Conservation (phyloP, 441 rosid genomes). For the Iberis amara region DNA sequence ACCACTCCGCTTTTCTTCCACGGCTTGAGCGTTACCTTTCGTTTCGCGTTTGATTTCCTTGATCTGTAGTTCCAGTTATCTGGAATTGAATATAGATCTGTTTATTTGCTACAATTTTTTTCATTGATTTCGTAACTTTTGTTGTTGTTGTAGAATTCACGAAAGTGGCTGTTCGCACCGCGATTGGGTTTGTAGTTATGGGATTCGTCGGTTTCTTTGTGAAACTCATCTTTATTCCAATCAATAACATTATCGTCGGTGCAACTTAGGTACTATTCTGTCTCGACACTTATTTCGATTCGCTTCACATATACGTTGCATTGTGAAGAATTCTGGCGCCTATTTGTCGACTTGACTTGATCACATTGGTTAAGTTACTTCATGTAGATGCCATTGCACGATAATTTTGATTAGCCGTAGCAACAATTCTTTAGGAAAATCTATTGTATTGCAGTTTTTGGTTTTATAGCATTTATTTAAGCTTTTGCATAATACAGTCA, state of each 20-base stretch:
- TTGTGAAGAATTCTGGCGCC: too few relatives aligned
- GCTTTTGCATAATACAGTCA: too few relatives aligned
- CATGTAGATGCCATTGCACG: too few relatives aligned
- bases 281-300: too few relatives aligned
- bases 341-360: too few relatives aligned
- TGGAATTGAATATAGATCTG: slow-evolving; percentile 2
- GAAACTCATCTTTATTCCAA: slow-evolving; percentile 77
- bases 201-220: slow-evolving; percentile 83
- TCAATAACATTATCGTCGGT: slow-evolving; percentile 77
- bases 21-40: not conserved
- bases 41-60: not conserved
- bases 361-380: too few relatives aligned
- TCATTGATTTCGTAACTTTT: too few relatives aligned
- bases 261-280: slow-evolving; percentile 38
- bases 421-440: too few relatives aligned
- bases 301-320: too few relatives aligned
- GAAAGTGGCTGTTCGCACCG: slow-evolving; percentile 75
- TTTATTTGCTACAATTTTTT: not conserved
- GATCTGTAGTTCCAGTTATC: not conserved
- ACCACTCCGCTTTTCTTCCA: not conserved
- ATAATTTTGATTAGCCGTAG: too few relatives aligned
- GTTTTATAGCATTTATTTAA: too few relatives aligned
- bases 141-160: slow-evolving; percentile 50
- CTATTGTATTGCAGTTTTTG: too few relatives aligned
- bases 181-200: slow-evolving; percentile 80